Evolutionary conservation across 805 yeast genomes (phyloP), one percentile per base, ranked within the genome.

Genomic region (Yamadazyma nakazawae): DNA sequence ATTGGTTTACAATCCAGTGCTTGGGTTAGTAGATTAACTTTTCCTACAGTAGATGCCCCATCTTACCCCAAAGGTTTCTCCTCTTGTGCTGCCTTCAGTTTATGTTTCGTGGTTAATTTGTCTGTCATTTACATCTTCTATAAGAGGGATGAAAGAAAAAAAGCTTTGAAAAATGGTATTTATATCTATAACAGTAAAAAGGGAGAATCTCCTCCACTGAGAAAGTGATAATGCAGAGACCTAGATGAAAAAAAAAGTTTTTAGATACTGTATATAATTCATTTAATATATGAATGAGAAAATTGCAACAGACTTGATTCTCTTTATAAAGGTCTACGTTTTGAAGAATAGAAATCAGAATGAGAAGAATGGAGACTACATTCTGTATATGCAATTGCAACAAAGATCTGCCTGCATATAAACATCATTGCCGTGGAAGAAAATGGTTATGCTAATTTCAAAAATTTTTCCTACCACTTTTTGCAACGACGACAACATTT

Each of bases 31-130:
- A 50, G 60, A 21, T 47, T 69, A 2, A 52, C 40, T 43, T 81
- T 82, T 64, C 78, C 73, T 46, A 80, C 84, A 1, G 68, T 62
- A 10, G 81, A 78, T 41, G 67, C 79, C 8, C 84, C 84, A 18
- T 61, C 74, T 34, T 80, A 66, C 56, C 61, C 59, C 39, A 75
- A 70, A 30, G 84, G 84, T 46, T 80, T 72, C 57, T 58, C 72
- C 54, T 28, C 68, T 55, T 68, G 72, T 60, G 72, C 76, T 7
- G 70, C 66, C 2, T 70, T 69, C 51, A 63, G 71, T 53, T 43
- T 68, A 34, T 44, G 51, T 32, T 62, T 60, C 52, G 55, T 48
- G 34, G 10, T 63, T 1, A 40, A 52, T 8, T 41, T 63, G 37
- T 36, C 60, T 2, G 51, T 63, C 25, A 67, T 67, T 11, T 63